Evolutionary conservation across 352 stramenopile genomes (phyloP).

Genomic region (Phytophthora agathidicida): DNA sequence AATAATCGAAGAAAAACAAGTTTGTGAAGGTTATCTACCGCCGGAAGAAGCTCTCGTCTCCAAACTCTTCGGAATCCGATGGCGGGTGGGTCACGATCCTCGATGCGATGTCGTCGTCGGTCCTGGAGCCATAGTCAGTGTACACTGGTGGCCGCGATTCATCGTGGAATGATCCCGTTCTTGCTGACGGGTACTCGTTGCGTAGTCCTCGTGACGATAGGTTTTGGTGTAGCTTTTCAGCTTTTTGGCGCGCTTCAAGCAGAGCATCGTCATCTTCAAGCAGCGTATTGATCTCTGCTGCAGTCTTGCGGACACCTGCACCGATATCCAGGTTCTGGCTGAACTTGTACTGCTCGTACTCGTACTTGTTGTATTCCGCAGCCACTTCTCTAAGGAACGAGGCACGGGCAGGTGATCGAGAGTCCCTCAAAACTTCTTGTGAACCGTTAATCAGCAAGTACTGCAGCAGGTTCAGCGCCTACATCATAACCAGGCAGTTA

Average conservation of each 20-base stretch:
- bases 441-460: constrained; percentile 76
- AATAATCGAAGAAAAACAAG: constrained; percentile 13
- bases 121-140: constrained; percentile 32
- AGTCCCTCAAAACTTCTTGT: constrained; percentile 70
- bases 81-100: constrained; percentile 55
- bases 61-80: constrained; percentile 16
- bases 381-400: constrained; percentile 56
- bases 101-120: constrained; percentile 42
- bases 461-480: constrained; percentile 65
- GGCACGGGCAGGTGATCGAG: constrained; percentile 43
- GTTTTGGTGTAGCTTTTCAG: constrained; percentile 61
- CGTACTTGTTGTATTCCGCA: constrained; percentile 71
- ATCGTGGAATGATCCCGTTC: constrained; percentile 21
- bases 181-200: constrained; percentile 26
- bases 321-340: constrained; percentile 73
- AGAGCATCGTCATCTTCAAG: constrained; percentile 60
- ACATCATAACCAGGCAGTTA: too few relatives aligned
- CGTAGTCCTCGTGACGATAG: constrained; percentile 58
- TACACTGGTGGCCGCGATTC: constrained; percentile 39
- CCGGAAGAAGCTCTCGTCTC: background rate
- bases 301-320: constrained; percentile 66
- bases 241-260: constrained; percentile 46
- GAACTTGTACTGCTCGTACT: constrained; percentile 80
- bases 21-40: background rate
- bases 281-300: constrained; percentile 54